These are phyloP conservation scores for Pythium volutum DNA, from an alignment of 352 stramenopile species.

Conservation along the genomic window DNA sequence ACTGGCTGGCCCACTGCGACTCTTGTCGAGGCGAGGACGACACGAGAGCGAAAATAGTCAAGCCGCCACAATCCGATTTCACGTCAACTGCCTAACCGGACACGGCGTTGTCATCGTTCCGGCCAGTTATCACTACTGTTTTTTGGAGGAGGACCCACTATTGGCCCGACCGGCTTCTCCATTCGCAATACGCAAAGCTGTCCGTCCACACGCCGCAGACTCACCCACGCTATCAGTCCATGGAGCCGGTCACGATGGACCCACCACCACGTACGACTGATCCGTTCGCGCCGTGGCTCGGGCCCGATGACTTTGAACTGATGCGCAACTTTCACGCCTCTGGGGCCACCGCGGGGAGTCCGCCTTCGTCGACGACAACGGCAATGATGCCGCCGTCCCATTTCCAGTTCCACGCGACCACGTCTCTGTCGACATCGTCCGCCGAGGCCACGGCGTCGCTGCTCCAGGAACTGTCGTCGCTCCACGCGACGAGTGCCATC, in stretches of 20 bases:
- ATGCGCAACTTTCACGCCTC: conserved; percentile 13
- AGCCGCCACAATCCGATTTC: not conserved
- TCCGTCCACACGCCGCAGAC: not conserved
- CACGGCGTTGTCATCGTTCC: too few relatives aligned
- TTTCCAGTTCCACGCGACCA: conserved; percentile 1
- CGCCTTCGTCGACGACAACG: not conserved
- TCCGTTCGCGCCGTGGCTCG: conserved; percentile 22
- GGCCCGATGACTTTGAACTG: conserved; percentile 23
- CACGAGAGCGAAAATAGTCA: not conserved
- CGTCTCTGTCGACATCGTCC: not conserved
- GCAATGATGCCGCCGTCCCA: not conserved
- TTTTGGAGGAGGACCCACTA: too few relatives aligned
- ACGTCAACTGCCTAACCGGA: not conserved
- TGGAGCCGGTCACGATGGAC: conserved; percentile 16
- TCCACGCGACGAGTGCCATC: not conserved
- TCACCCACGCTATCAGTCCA: not conserved
- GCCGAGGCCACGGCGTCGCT: not conserved
- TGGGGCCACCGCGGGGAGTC: too few relatives aligned
- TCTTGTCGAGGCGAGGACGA: too few relatives aligned
- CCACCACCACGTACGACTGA: not conserved
- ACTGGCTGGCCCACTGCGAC: too few relatives aligned
- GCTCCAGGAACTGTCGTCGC: too few relatives aligned
- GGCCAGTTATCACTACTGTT: too few relatives aligned
- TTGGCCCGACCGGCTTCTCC: too few relatives aligned
- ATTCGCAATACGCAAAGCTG: not conserved